These are phyloP conservation scores for Teunomyces funiuensis DNA, from an alignment of 805 yeast species.

Conservation along the genomic window DNA sequence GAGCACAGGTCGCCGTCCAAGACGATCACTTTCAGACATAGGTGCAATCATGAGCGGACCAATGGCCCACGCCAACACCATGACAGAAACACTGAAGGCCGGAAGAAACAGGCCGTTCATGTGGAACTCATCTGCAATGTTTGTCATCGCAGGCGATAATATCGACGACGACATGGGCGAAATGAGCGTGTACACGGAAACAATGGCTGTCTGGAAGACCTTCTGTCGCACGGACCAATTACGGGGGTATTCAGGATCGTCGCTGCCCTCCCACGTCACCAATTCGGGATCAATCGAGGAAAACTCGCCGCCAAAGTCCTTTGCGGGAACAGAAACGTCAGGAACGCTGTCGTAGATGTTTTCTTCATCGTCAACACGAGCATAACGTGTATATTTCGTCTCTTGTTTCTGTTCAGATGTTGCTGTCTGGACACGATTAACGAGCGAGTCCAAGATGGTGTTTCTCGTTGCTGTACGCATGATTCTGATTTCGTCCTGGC, in stretches of 20 bases:
- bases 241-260: constrained; percentile 35
- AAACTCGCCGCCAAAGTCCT: constrained; percentile 33
- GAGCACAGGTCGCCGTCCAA: constrained; percentile 36
- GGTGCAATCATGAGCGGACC: constrained; percentile 43
- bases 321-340: constrained; percentile 24
- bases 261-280: constrained; percentile 32
- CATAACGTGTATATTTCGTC: neutral
- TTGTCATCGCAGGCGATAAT: constrained; percentile 35
- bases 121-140: constrained; percentile 28
- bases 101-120: constrained; percentile 23
- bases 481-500: constrained; percentile 23
- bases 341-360: constrained; percentile 16
- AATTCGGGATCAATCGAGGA: constrained; percentile 36
- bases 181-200: constrained; percentile 36
- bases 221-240: constrained; percentile 31
- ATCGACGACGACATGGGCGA: constrained; percentile 45
- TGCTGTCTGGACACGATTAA: constrained; percentile 6
- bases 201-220: constrained; percentile 23
- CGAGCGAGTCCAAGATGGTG: constrained; percentile 21
- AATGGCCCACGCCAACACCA: constrained; percentile 40
- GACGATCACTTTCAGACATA: constrained; percentile 34
- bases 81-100: constrained; percentile 36
- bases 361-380: neutral
- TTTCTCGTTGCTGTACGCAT: constrained; percentile 29
- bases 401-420: constrained; percentile 2